Percentiles rank a stretch among this genome's conserved stretches.
Evolutionary conservation across 2,329 filamentous ascomycete genomes (phyloP).

Genomic region (Chaetomium globosum): DNA sequence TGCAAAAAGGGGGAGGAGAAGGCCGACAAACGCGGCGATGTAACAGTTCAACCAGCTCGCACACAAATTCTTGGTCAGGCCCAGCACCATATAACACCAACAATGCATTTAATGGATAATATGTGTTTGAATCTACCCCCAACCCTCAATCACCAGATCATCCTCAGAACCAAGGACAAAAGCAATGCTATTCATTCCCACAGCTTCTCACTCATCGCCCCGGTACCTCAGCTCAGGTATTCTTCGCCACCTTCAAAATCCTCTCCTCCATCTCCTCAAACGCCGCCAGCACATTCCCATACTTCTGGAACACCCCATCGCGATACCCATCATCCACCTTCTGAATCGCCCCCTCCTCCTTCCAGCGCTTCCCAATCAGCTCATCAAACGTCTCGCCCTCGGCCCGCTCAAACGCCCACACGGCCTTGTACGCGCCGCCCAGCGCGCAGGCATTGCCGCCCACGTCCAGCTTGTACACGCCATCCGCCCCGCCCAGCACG

Average conservation of each 20-base stretch:
- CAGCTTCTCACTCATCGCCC: not conserved
- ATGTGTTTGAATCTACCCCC: not conserved
- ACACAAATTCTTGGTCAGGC: not conserved
- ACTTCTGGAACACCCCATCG: slow-evolving; percentile 71
- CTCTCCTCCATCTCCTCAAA: slow-evolving; percentile 75
- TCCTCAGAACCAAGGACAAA: slow-evolving; percentile 35
- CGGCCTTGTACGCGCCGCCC: slow-evolving; percentile 92
- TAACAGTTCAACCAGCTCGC: not conserved
- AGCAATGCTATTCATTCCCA: not conserved
- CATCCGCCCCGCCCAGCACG: slow-evolving; percentile 84
- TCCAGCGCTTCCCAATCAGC: slow-evolving; percentile 81
- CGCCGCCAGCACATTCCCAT: slow-evolving; percentile 73
- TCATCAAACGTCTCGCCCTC: slow-evolving; percentile 81
- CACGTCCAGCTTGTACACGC: slow-evolving; percentile 90
- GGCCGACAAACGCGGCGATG: not conserved
- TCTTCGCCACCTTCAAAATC: slow-evolving; percentile 56
- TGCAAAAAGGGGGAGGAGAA: not conserved
- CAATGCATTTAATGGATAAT: not conserved
- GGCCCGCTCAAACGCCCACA: slow-evolving; percentile 80
- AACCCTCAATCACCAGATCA: not conserved
- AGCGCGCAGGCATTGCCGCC: slow-evolving; percentile 94
- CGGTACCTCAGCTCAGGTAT: slow-evolving; percentile 23
- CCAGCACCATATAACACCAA: not conserved
- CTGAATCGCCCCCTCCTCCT: slow-evolving; percentile 78
- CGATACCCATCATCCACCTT: slow-evolving; percentile 82